A percentile compares a stretch with the other conserved stretches of the same genome.
Evolutionary conservation across 371 early-diverging fungal genomes (phyloP).

Genomic region (Zopfochytrium polystomum): DNA sequence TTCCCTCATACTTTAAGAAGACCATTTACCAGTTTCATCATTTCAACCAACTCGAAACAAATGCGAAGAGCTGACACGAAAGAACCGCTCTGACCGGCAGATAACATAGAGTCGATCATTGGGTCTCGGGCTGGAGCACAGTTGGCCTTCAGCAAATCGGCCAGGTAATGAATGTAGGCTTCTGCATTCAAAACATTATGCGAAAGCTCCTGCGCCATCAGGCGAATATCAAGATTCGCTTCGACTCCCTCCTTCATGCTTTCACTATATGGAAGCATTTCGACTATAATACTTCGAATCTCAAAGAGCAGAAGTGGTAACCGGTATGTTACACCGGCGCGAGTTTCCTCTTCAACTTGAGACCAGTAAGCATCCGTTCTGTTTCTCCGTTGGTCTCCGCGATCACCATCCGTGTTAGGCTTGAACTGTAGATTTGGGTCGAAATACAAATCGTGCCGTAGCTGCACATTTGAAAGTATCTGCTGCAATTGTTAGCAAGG

Average conservation of each 20-base stretch:
- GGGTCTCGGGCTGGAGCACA: conserved; percentile 53
- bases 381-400: conserved; percentile 49
- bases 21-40: conserved; percentile 57
- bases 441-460: conserved; percentile 73
- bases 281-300: conserved; percentile 55
- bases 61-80: conserved; percentile 54
- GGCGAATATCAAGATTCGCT: conserved; percentile 49
- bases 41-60: conserved; percentile 66
- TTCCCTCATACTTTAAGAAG: too few species aligned
- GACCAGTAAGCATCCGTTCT: conserved; percentile 59
- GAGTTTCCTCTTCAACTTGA: conserved; percentile 47
- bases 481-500: not conserved
- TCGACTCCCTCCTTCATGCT: conserved; percentile 52
- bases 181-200: conserved; percentile 43
- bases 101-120: conserved; percentile 43
- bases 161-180: conserved; percentile 39
- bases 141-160: conserved; percentile 42
- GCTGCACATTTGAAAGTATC: conserved; percentile 66
- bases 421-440: conserved; percentile 72
- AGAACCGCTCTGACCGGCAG: conserved; percentile 34
- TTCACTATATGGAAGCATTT: conserved; percentile 55
- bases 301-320: conserved; percentile 58
- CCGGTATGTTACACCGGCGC: conserved; percentile 27
- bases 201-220: conserved; percentile 56
- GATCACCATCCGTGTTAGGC: conserved; percentile 65